Percentiles rank a stretch among this genome's conserved stretches.
These are phyloP conservation scores for Penicillium waksmanii DNA, from an alignment of 495 filamentous ascomycete species.

Conservation along the genomic window DNA sequence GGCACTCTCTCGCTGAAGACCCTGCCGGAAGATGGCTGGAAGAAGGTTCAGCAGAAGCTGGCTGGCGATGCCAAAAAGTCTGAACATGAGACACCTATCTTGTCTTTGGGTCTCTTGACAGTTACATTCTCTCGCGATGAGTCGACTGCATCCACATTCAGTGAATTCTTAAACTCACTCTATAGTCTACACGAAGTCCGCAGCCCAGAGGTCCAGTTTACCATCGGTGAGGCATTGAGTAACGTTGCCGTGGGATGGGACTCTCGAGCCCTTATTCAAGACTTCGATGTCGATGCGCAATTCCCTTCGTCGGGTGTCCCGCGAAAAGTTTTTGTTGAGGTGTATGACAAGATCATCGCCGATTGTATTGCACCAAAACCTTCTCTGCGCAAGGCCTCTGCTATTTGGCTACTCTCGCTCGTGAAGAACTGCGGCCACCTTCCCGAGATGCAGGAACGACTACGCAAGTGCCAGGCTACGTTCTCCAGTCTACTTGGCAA, in stretches of 20 bases:
- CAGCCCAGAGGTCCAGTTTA: slow-evolving; percentile 84
- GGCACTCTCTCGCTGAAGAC: slow-evolving; percentile 51
- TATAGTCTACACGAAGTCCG: slow-evolving; percentile 79
- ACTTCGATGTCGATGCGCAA: slow-evolving; percentile 62
- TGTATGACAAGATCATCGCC: slow-evolving; percentile 68
- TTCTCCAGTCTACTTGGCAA: slow-evolving; percentile 88
- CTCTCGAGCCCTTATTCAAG: slow-evolving; percentile 60
- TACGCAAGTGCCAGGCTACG: slow-evolving; percentile 80
- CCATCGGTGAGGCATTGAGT: slow-evolving; percentile 82
- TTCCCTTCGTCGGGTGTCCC: slow-evolving; percentile 47
- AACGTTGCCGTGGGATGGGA: slow-evolving; percentile 80
- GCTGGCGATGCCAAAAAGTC: slow-evolving; percentile 64
- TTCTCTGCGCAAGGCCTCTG: slow-evolving; percentile 81
- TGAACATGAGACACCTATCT: slow-evolving; percentile 80
- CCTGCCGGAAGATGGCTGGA: slow-evolving; percentile 43
- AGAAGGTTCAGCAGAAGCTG: slow-evolving; percentile 60
- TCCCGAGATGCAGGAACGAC: slow-evolving; percentile 65
- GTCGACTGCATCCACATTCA: slow-evolving; percentile 31
- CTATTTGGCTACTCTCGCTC: slow-evolving; percentile 91
- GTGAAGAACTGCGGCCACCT: slow-evolving; percentile 87
- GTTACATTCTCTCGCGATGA: slow-evolving; percentile 54
- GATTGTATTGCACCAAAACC: slow-evolving; percentile 85
- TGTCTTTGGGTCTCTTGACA: slow-evolving; percentile 67
- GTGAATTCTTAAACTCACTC: slow-evolving; percentile 60
- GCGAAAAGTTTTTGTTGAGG: slow-evolving; percentile 49